These are phyloP conservation scores for Saccharomycopsis microspora DNA, from an alignment of 805 yeast species.

Conservation along the genomic window DNA sequence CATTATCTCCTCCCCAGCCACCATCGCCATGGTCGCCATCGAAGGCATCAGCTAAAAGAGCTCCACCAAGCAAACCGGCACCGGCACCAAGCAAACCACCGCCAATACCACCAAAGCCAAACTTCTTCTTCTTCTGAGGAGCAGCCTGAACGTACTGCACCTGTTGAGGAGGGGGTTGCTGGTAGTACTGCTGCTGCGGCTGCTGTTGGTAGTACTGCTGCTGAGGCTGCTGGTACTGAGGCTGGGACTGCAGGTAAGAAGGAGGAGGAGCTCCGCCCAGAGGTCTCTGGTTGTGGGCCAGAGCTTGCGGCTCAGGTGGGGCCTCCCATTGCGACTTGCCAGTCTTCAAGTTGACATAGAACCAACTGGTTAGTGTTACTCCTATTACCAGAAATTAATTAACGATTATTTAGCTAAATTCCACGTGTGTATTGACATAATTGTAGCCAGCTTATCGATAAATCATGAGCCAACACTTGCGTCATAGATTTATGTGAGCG, in stretches of 20 bases:
- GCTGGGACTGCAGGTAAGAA: slow-evolving; percentile 5
- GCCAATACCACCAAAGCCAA: slow-evolving; percentile 23
- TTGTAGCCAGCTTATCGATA: not conserved
- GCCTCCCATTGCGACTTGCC: slow-evolving; percentile 87
- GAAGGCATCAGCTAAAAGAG: slow-evolving; percentile 36
- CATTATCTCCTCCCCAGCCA: slow-evolving; percentile 20
- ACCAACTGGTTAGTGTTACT: slow-evolving; percentile 26
- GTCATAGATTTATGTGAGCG: not conserved
- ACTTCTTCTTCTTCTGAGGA: slow-evolving; percentile 22
- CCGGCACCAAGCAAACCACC: slow-evolving; percentile 35
- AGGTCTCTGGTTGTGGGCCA: slow-evolving; percentile 3
- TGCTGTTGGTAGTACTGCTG: slow-evolving; percentile 16
- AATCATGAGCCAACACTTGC: not conserved
- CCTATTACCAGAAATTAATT: not conserved
- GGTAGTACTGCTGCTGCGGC: slow-evolving; percentile 17
- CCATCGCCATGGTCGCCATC: slow-evolving; percentile 18
- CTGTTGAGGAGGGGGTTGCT: slow-evolving; percentile 13
- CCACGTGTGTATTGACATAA: not conserved
- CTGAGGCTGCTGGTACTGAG: slow-evolving; percentile 18
- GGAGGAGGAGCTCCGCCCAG: not conserved
- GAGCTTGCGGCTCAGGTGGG: slow-evolving; percentile 29
- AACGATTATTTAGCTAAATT: not conserved
- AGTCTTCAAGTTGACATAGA: slow-evolving; percentile 63
- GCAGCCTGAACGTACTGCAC: slow-evolving; percentile 17
- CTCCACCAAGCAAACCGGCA: slow-evolving; percentile 54